Evolutionary conservation across 2,329 filamentous ascomycete species (phyloP).

Genomic region (Dothideomycetidae sp.): DNA sequence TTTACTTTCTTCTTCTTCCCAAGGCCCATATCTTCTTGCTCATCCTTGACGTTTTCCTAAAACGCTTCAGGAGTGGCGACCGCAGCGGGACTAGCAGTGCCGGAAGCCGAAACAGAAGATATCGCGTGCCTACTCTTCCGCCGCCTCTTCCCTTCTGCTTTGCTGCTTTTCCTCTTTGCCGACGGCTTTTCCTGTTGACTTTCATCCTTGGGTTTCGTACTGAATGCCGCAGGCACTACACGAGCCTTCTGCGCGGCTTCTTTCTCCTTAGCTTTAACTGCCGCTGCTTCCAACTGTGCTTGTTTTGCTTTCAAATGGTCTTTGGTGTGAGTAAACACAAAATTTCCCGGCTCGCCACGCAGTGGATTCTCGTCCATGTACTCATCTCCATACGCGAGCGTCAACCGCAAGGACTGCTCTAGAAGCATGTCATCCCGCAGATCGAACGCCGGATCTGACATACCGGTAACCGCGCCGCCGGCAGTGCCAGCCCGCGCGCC

Average conservation of each 20-base stretch:
- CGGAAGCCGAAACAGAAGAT: not conserved
- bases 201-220: slow-evolving; percentile 7
- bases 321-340: slow-evolving; percentile 38
- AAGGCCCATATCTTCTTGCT: no score
- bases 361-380: slow-evolving; percentile 52
- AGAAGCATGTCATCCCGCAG: slow-evolving; percentile 31
- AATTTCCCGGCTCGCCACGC: slow-evolving; percentile 47
- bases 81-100: slow-evolving; percentile 1
- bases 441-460: slow-evolving; percentile 5
- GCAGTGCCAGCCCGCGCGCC: not conserved
- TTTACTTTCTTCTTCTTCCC: no score
- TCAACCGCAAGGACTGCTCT: slow-evolving; percentile 22
- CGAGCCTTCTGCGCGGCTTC: slow-evolving; percentile 18
- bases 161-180: slow-evolving; percentile 8
- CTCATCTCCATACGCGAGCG: slow-evolving; percentile 41
- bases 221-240: slow-evolving; percentile 9
- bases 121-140: slow-evolving; percentile 5
- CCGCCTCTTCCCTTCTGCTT: slow-evolving; percentile 6
- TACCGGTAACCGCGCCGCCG: not conserved
- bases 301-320: slow-evolving; percentile 29
- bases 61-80: slow-evolving; percentile 3
- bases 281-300: slow-evolving; percentile 21
- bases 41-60: not conserved
- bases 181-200: not conserved
- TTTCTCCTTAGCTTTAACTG: slow-evolving; percentile 18